Percentiles rank a stretch among this genome's conserved stretches.
These are phyloP conservation scores for Nicotiana tomentosiformis DNA, from an alignment of 257 asterid genomes.

Conservation along the genomic window DNA sequence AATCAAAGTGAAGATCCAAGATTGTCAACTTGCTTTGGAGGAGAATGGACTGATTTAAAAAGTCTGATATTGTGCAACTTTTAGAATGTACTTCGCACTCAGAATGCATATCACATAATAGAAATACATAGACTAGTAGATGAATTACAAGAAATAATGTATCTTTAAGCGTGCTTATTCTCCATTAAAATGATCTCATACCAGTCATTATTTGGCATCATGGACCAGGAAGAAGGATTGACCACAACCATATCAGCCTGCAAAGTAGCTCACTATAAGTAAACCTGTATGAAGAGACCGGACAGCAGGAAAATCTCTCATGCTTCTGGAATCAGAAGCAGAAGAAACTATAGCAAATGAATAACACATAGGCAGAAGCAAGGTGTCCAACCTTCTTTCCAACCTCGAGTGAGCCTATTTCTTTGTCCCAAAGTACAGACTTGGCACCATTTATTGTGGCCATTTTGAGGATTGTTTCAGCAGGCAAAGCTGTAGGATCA, in stretches of 20 bases:
- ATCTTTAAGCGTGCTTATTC: background rate
- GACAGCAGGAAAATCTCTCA: background rate
- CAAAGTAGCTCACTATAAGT: background rate
- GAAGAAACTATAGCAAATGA: background rate
- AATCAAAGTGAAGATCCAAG: background rate
- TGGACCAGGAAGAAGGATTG: slow-evolving; percentile 66
- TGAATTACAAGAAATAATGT: background rate
- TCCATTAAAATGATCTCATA: slow-evolving; percentile 12
- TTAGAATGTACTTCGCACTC: background rate
- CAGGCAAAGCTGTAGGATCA: slow-evolving; percentile 70
- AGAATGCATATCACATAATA: background rate
- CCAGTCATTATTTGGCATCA: slow-evolving; percentile 75
- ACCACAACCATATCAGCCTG: slow-evolving; percentile 75
- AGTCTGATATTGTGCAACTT: background rate
- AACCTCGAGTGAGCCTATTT: slow-evolving; percentile 73
- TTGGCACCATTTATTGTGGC: slow-evolving; percentile 68
- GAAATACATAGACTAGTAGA: background rate
- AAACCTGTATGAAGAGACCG: background rate
- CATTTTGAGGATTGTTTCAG: slow-evolving; percentile 72
- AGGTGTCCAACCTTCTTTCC: slow-evolving; percentile 56
- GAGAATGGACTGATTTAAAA: background rate
- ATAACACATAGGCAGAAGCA: background rate
- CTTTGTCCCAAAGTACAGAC: slow-evolving; percentile 68
- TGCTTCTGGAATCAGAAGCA: background rate
- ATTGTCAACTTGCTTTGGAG: background rate